Evolutionary conservation across 192 early-diverging fungal species (phyloP).

Genomic region (Cetraspora pellucida): DNA sequence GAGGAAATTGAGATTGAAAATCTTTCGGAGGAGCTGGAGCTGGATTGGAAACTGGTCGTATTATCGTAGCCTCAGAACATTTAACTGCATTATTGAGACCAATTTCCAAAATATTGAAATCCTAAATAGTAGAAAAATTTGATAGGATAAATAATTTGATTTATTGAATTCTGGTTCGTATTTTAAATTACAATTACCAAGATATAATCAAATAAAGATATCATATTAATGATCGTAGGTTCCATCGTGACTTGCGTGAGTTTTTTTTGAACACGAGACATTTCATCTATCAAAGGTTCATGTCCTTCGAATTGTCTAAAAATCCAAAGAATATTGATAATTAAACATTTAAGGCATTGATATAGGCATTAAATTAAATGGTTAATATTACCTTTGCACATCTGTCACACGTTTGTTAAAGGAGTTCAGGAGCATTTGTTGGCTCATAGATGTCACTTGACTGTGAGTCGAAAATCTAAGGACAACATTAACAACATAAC

Average conservation of each 20-base stretch:
- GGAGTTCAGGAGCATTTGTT: not conserved
- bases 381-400: not conserved
- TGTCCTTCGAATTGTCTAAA: not conserved
- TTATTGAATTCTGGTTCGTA: not conserved
- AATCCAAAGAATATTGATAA: not conserved
- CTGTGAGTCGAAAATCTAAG: not conserved
- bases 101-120: not conserved
- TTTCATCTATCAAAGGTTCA: not conserved
- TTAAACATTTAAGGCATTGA: not conserved
- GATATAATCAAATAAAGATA: slow-evolving; percentile 21
- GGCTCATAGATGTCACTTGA: not conserved
- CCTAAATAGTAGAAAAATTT: not conserved
- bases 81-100: slow-evolving; percentile 6
- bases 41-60: not conserved
- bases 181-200: not conserved
- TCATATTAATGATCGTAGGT: not conserved
- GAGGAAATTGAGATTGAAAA: slow-evolving; percentile 13
- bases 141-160: not conserved
- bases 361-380: not conserved
- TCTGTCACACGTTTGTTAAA: slow-evolving; percentile 1
- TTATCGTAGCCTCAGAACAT: slow-evolving; percentile 6
- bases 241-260: not conserved
- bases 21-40: not conserved
- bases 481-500: not conserved
- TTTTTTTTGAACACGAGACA: not conserved